A percentile compares a stretch with the other conserved stretches of the same genome.
These are phyloP conservation scores for Metschnikowia lachancei DNA, from an alignment of 805 yeast species.

Conservation along the genomic window DNA sequence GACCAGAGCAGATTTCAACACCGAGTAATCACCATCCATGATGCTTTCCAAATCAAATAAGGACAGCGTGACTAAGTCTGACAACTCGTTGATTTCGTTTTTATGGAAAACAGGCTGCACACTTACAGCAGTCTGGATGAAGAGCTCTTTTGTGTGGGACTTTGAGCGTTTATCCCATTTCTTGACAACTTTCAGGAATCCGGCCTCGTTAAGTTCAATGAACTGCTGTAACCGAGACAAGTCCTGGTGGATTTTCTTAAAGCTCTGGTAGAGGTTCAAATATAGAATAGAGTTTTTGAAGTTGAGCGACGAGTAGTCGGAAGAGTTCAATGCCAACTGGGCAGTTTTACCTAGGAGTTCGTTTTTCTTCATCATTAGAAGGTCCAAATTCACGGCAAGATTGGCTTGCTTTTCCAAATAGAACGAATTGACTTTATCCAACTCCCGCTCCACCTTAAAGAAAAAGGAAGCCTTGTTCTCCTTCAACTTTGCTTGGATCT, in stretches of 20 bases:
- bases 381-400: conserved; percentile 72
- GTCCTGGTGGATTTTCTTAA: conserved; percentile 86
- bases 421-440: conserved; percentile 92
- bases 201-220: conserved; percentile 91
- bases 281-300: conserved; percentile 71
- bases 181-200: conserved; percentile 90
- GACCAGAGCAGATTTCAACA: conserved; percentile 21
- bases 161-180: conserved; percentile 98
- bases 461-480: conserved; percentile 88
- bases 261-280: conserved; percentile 80
- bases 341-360: conserved; percentile 39
- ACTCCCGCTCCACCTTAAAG: conserved; percentile 87
- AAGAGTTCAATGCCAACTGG: conserved; percentile 12
- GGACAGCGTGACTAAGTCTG: conserved; percentile 68
- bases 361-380: conserved; percentile 67
- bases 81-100: conserved; percentile 76
- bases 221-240: conserved; percentile 86
- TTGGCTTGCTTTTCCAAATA: conserved; percentile 90
- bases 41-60: conserved; percentile 70
- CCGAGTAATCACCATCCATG: conserved; percentile 44
- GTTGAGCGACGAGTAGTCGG: conserved; percentile 26
- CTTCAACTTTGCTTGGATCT: conserved; percentile 53
- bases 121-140: conserved; percentile 86
- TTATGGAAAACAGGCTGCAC: conserved; percentile 97
- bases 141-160: conserved; percentile 89